phyloP scores from a whole-genome alignment of 1,139 yeast genomes.

The Yamadazyma kanchanaburiensis region DNA sequence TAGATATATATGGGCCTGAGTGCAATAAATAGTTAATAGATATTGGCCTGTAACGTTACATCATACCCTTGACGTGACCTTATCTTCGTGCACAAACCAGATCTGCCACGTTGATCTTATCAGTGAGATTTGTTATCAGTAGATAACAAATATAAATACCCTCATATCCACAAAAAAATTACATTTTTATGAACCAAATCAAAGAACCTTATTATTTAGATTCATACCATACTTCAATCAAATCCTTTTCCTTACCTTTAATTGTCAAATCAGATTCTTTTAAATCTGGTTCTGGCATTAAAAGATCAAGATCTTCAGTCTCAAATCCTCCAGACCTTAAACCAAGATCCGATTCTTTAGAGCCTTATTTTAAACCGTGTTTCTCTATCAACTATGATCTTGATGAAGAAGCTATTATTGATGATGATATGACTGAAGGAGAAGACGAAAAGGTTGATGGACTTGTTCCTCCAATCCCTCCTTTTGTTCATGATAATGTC shows the following conservation, averaged over 20 bases:
- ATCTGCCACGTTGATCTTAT: constrained; percentile 1
- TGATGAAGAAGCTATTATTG: constrained; percentile 15
- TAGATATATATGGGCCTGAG: too few relatives aligned
- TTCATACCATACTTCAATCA: constrained; percentile 11
- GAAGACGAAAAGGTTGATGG: neutral
- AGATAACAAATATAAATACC: too few relatives aligned
- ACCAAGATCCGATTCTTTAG: constrained; percentile 14
- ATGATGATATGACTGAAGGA: constrained; percentile 12
- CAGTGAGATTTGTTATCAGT: neutral
- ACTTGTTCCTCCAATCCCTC: too few relatives aligned
- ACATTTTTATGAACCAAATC: constrained; percentile 5
- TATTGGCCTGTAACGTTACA: too few relatives aligned
- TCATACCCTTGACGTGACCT: too few relatives aligned
- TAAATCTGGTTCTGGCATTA: constrained; percentile 5
- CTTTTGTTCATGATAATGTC: constrained; percentile 4
- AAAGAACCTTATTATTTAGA: constrained; percentile 16
- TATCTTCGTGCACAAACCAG: too few relatives aligned
- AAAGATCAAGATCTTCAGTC: constrained; percentile 5
- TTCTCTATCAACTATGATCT: constrained; percentile 6
- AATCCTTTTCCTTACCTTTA: constrained; percentile 11
- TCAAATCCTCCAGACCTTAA: neutral
- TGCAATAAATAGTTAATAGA: too few relatives aligned
- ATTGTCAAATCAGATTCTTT: constrained; percentile 12
- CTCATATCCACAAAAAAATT: too few relatives aligned
- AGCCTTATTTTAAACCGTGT: constrained; percentile 14